Percentiles rank a stretch among this genome's conserved stretches.
phyloP scores from a whole-genome alignment of 352 stramenopile genomes.

The Phytophthora idaei region DNA sequence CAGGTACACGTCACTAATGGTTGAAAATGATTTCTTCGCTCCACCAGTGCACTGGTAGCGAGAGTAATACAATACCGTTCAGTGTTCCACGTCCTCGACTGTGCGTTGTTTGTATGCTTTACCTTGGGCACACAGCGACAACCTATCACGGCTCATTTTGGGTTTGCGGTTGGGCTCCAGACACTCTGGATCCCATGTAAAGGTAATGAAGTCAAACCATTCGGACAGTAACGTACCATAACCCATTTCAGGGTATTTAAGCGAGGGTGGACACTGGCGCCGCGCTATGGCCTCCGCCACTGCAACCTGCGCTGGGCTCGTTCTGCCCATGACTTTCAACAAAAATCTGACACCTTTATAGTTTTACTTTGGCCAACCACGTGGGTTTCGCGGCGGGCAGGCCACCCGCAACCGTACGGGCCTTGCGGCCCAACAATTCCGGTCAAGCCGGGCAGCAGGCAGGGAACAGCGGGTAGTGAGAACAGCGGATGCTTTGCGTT shows the following conservation, averaged over 20 bases:
- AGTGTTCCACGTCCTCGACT: conserved; percentile 6
- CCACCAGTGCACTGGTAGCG: conserved; percentile 3
- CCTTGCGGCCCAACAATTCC: background rate
- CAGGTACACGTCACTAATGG: background rate
- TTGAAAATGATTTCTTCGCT: conserved; percentile 4
- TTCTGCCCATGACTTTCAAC: background rate
- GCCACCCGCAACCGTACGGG: background rate
- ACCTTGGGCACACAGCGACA: conserved; percentile 4
- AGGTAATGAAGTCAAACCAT: conserved; percentile 3
- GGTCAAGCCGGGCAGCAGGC: background rate
- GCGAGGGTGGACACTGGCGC: background rate
- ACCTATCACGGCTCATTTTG: background rate
- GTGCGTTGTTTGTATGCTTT: conserved; percentile 14
- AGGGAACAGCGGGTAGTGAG: no score
- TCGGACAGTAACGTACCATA: background rate
- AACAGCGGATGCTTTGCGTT: no score
- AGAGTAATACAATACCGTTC: conserved; percentile 12
- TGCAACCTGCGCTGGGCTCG: background rate
- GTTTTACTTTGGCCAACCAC: background rate
- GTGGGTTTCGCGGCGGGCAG: background rate
- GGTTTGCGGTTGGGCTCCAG: conserved; percentile 5
- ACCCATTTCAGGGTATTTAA: background rate
- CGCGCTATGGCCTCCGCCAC: background rate
- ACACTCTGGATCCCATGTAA: conserved; percentile 11
- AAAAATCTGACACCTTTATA: background rate